These are phyloP conservation scores for Davidsoniella australis DNA, from an alignment of 2,329 filamentous ascomycete genomes.

Conservation along the genomic window DNA sequence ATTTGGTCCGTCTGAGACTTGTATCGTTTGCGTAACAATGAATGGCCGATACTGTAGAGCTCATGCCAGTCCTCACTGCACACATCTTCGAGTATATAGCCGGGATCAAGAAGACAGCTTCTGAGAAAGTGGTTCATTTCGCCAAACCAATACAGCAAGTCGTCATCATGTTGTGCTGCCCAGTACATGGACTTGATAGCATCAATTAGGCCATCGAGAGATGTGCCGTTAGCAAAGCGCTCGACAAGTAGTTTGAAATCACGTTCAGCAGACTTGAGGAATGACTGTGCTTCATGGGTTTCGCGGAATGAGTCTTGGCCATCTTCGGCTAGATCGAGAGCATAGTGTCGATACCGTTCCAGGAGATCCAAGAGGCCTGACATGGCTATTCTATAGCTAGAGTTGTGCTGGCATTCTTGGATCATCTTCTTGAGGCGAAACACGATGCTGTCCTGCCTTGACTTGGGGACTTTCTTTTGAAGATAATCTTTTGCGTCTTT, in stretches of 20 bases:
- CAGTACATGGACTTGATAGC: constrained; percentile 72
- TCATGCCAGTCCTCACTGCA: constrained; percentile 69
- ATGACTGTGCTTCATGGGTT: constrained; percentile 35
- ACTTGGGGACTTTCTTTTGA: constrained; percentile 71
- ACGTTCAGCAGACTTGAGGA: constrained; percentile 54
- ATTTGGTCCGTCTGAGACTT: constrained; percentile 70
- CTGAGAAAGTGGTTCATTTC: constrained; percentile 61
- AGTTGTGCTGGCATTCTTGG: constrained; percentile 86
- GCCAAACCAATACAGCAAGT: constrained; percentile 83
- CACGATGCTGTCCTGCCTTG: constrained; percentile 81
- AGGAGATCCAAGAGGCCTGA: constrained; percentile 70
- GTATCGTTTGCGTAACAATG: constrained; percentile 79
- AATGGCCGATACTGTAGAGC: constrained; percentile 71
- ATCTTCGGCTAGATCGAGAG: constrained; percentile 45
- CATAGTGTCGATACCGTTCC: constrained; percentile 68
- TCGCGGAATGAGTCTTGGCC: constrained; percentile 54
- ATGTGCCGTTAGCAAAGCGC: constrained; percentile 90
- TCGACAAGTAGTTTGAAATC: constrained; percentile 79
- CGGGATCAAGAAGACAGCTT: constrained; percentile 71
- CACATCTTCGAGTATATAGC: constrained; percentile 70
- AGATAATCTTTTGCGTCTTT: constrained; percentile 54
- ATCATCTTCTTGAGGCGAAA: constrained; percentile 95
- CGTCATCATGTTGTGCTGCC: constrained; percentile 71
- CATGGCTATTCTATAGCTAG: constrained; percentile 85
- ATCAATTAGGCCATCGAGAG: constrained; percentile 68